Evolutionary conservation across 768 basidiomycete species (phyloP).

Genomic region (Lepiota venenata): DNA sequence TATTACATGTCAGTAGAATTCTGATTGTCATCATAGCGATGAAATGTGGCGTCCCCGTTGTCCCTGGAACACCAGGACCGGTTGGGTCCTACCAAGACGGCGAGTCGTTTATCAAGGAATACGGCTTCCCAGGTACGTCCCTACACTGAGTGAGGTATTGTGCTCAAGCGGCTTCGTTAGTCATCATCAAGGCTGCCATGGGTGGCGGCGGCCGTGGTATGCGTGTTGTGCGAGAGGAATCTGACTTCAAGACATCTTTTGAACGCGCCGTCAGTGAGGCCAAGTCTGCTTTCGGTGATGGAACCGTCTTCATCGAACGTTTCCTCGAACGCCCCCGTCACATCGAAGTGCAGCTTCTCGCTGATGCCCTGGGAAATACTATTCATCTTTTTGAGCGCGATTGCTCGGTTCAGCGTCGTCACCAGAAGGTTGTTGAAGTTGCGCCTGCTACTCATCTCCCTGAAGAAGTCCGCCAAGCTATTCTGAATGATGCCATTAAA

Average conservation of each 20-base stretch:
- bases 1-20: slow-evolving; percentile 10
- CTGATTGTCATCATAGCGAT: slow-evolving; percentile 51
- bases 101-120: slow-evolving; percentile 87
- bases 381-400: slow-evolving; percentile 99
- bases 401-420: slow-evolving; percentile 96
- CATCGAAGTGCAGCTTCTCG: slow-evolving; percentile 95
- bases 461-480: slow-evolving; percentile 86
- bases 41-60: slow-evolving; percentile 90
- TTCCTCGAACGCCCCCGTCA: slow-evolving; percentile 96
- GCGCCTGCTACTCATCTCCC: slow-evolving; percentile 94
- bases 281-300: slow-evolving; percentile 95
- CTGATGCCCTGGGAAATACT: slow-evolving; percentile 88
- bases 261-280: slow-evolving; percentile 94
- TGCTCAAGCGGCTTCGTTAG: slow-evolving; percentile 29
- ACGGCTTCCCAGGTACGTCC: slow-evolving; percentile 83
- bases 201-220: slow-evolving; percentile 98
- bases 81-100: slow-evolving; percentile 80
- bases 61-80: slow-evolving; percentile 97
- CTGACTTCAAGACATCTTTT: slow-evolving; percentile 86
- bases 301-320: slow-evolving; percentile 98
- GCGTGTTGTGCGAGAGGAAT: slow-evolving; percentile 96
- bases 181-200: slow-evolving; percentile 99
- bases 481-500: slow-evolving; percentile 89
- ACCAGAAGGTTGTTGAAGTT: slow-evolving; percentile 99
- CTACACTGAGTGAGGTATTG: not conserved